Conservation (phyloP, 2,329 filamentous ascomycete genomes). For the Hymenoscyphus linearis region DNA sequence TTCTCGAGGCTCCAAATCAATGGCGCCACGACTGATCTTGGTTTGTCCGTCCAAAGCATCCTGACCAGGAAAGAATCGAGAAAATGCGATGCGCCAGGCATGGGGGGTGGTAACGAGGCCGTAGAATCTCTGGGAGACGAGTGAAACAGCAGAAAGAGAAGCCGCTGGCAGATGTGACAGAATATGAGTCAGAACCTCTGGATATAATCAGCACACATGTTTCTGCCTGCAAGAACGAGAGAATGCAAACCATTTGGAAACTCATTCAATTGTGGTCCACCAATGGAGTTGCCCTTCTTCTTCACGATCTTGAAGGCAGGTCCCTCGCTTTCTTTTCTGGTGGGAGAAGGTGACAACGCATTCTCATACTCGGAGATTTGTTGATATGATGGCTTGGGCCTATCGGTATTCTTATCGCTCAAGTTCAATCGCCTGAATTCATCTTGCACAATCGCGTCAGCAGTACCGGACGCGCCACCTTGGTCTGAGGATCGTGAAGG, state of each 20-base stretch:
- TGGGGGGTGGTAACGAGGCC: conserved; percentile 83
- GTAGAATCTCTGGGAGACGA: conserved; percentile 86
- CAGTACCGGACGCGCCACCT: conserved; percentile 29
- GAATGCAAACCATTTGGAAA: conserved; percentile 72
- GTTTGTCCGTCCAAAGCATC: conserved; percentile 44
- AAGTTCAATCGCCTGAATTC: conserved; percentile 49
- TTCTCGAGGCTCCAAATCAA: conserved; percentile 45
- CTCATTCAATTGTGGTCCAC: conserved; percentile 34
- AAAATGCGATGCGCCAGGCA: conserved; percentile 89
- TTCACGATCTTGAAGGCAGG: conserved; percentile 53
- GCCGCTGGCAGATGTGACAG: conserved; percentile 84
- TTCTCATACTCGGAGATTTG: conserved; percentile 58
- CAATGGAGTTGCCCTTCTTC: conserved; percentile 31
- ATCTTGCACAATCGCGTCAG: conserved; percentile 43
- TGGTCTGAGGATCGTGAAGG: conserved; percentile 27
- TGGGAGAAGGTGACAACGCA: conserved; percentile 44
- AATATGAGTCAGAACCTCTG: conserved; percentile 89
- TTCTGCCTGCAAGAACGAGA: not conserved
- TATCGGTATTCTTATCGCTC: conserved; percentile 25
- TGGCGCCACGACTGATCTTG: conserved; percentile 35
- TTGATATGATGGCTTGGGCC: conserved; percentile 33
- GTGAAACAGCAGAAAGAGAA: conserved; percentile 73
- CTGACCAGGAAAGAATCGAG: conserved; percentile 81
- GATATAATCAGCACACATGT: conserved; percentile 22
- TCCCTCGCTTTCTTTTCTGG: conserved; percentile 37